Percentiles rank a stretch among this genome's conserved stretches.
phyloP scores from a whole-genome alignment of 768 basidiomycete genomes.

The Russula dissimulans region DNA sequence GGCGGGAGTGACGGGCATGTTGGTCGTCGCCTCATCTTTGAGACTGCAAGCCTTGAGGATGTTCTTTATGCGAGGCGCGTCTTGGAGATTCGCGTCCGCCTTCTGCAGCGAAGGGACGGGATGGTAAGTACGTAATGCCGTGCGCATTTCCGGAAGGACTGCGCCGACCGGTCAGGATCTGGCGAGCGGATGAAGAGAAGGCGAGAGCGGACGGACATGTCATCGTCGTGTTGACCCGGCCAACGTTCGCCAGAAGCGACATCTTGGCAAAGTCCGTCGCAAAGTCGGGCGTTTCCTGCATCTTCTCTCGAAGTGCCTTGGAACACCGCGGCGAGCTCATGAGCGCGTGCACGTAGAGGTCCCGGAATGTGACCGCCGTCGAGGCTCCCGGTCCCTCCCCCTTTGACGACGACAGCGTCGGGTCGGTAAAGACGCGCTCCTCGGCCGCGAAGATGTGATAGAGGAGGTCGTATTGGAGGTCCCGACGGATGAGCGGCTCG shows the following conservation, averaged over 20 bases:
- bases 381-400: conserved; percentile 10
- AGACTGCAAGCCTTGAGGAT: conserved; percentile 56
- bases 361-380: conserved; percentile 36
- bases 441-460: conserved; percentile 33
- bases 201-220: conserved; percentile 42
- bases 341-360: conserved; percentile 40
- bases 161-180: not conserved
- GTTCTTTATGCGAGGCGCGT: conserved; percentile 71
- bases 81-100: conserved; percentile 62
- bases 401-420: conserved; percentile 37
- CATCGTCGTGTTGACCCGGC: conserved; percentile 73
- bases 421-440: conserved; percentile 52
- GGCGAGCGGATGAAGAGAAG: not conserved
- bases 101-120: conserved; percentile 65
- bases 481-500: conserved; percentile 54
- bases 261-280: conserved; percentile 68
- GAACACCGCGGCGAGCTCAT: conserved; percentile 57
- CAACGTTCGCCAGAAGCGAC: conserved; percentile 66
- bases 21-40: conserved; percentile 34
- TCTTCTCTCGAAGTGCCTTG: conserved; percentile 62
- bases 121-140: conserved; percentile 67
- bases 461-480: conserved; percentile 55
- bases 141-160: conserved; percentile 80
- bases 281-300: conserved; percentile 49
- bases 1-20: conserved; percentile 42